Evolutionary conservation across 2,329 filamentous ascomycete genomes (phyloP).

Genomic region (Ophiostoma novo-ulmi): DNA sequence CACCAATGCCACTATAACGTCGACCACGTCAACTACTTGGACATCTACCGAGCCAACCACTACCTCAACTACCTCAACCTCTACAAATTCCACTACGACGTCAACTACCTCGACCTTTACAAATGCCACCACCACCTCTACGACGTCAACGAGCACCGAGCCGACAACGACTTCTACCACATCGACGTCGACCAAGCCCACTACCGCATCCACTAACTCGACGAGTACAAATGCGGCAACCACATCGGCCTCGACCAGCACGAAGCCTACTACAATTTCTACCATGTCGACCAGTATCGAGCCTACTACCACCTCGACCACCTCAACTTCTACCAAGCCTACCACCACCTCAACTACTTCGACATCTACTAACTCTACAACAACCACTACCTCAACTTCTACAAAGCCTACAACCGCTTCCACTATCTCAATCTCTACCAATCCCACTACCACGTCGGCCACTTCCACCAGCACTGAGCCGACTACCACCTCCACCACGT

Average conservation of each 20-base stretch:
- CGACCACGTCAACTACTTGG: not conserved
- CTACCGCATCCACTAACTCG: not conserved
- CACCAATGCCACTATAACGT: not conserved
- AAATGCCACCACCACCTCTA: not conserved
- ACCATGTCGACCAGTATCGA: not conserved
- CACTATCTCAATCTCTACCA: too few species aligned
- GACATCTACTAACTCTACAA: not conserved
- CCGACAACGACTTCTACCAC: not conserved
- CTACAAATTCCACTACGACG: not conserved
- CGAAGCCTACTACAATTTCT: not conserved
- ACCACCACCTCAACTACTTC: not conserved
- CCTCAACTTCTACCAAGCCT: not conserved
- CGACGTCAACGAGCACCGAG: not conserved
- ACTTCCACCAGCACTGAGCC: not conserved
- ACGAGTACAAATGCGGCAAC: not conserved
- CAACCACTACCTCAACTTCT: not conserved
- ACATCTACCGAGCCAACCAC: not conserved
- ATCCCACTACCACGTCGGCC: not conserved
- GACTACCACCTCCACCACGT: not conserved
- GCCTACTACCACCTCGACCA: not conserved
- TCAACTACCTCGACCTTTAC: not conserved
- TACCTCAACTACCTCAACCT: not conserved
- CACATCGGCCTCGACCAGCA: not conserved
- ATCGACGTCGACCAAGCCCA: not conserved
- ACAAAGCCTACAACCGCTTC: too few species aligned